Evolutionary conservation across 2,329 filamentous ascomycete genomes (phyloP), one percentile per base, ranked within the genome.

Genomic region (Fusarium udum): DNA sequence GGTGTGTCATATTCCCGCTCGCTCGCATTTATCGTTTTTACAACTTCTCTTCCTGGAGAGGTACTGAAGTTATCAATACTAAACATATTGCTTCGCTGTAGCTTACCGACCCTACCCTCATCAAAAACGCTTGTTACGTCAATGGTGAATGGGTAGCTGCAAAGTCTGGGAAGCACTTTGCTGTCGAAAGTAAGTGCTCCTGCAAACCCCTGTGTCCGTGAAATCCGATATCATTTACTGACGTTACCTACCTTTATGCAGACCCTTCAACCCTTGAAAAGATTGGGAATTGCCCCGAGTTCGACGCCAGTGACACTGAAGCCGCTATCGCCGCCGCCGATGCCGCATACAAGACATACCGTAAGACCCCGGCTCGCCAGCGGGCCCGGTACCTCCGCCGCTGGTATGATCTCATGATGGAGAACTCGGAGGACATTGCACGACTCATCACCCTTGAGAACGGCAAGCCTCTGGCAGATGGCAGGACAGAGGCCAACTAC

Each of bases 101-200:
- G 86, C 84, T 92, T 72, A 89, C 88, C 80, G 90, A 92, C 77
- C 84, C 86, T 67, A 89, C 88, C 40, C 87, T 95, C 56, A 86
- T 95, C 77, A 94, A 92, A 81, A 87, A 88, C 71, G 87, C 92
- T 79, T 86, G 89, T 69, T 95, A 92, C 79, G 89, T 95, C 78
- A 92, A 95, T 81, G 93, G 93, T 78, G 86, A 93, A 86, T 95
- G 92, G 91, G 88, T 94, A 64, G 85, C 84, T 74, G 92, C 92
- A 69, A 87, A 89, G 76, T 93, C 92, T 4, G 91, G 91, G 71
- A 88, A 93, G 85, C 92, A 89, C 49, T 95, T 95, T 79, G 88
- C 93, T 76, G 90, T 95, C 64, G 85, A 87, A 74, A 90, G 89
- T 90, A 83, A 65, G 78, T 71, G 37, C 55, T 57, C 65, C 69